Percentiles rank a stretch among this genome's conserved stretches.
These are phyloP conservation scores for Magnolia officinalis DNA, from an alignment of 164 flowering plant genomes.

Conservation along the genomic window DNA sequence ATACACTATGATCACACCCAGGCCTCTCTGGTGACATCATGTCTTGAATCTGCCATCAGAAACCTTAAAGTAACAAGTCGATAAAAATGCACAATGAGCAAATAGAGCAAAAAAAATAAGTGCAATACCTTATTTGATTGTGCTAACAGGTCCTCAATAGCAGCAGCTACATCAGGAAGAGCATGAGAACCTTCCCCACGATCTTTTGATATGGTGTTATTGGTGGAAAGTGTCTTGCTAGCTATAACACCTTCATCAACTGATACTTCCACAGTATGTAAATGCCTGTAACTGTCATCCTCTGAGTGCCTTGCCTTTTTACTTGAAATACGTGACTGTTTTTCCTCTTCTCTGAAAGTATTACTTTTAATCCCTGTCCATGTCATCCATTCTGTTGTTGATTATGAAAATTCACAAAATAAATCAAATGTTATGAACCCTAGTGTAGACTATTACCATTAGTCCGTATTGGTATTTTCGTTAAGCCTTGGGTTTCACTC, in stretches of 20 bases:
- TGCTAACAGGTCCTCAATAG: conserved; percentile 87
- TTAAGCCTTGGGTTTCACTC: conserved; percentile 34
- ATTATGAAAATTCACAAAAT: background rate
- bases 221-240: conserved; percentile 15
- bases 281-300: conserved; percentile 18
- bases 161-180: conserved; percentile 86
- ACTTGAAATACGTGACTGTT: conserved; percentile 14
- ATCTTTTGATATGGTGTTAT: conserved; percentile 19
- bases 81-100: background rate
- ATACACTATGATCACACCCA: conserved; percentile 59
- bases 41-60: conserved; percentile 56
- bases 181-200: conserved; percentile 28
- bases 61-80: conserved; percentile 12
- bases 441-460: conserved; percentile 5
- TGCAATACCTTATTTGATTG: conserved; percentile 74
- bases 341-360: conserved; percentile 21
- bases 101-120: background rate
- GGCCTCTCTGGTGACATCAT: conserved; percentile 43
- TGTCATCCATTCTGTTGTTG: background rate
- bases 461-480: conserved; percentile 13
- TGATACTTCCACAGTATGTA: conserved; percentile 13
- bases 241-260: conserved; percentile 8
- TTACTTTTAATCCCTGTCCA: conserved; percentile 9
- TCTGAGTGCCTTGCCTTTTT: conserved; percentile 50
- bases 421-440: background rate